Evolutionary conservation across 2,329 filamentous ascomycete genomes (phyloP).

Genomic region (Exophiala mesophila): DNA sequence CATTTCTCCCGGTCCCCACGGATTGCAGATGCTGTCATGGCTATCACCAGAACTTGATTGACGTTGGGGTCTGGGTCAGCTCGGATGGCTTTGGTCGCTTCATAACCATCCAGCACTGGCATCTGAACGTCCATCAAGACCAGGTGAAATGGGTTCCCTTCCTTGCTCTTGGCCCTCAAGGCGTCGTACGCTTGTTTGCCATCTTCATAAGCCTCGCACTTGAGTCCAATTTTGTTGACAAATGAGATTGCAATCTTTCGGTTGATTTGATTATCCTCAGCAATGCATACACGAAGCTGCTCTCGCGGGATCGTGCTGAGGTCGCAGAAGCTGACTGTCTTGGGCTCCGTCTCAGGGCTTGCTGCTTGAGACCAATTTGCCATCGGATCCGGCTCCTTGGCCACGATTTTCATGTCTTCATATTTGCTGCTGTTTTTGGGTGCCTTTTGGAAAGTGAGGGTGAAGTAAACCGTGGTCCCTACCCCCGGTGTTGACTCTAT

Average conservation of each 20-base stretch:
- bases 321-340: slow-evolving; percentile 53
- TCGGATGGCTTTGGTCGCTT: slow-evolving; percentile 45
- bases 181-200: slow-evolving; percentile 52
- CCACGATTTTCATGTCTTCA: slow-evolving; percentile 42
- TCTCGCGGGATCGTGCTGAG: slow-evolving; percentile 70
- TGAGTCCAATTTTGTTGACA: slow-evolving; percentile 63
- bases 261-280: slow-evolving; percentile 64
- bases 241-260: slow-evolving; percentile 42
- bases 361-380: slow-evolving; percentile 50
- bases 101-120: slow-evolving; percentile 47
- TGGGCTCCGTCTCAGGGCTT: slow-evolving; percentile 39
- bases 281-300: slow-evolving; percentile 81
- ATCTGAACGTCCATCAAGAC: slow-evolving; percentile 48
- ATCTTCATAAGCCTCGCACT: slow-evolving; percentile 84
- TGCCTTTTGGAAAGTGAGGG: slow-evolving; percentile 79
- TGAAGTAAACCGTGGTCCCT: slow-evolving; percentile 63
- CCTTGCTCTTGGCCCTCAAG: slow-evolving; percentile 26
- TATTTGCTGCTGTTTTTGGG: slow-evolving; percentile 52
- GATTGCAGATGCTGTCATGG: slow-evolving; percentile 94
- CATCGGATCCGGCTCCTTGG: slow-evolving; percentile 50
- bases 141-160: slow-evolving; percentile 39
- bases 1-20: slow-evolving; percentile 93
- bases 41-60: slow-evolving; percentile 81
- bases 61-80: slow-evolving; percentile 68
- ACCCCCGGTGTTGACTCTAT: slow-evolving; percentile 50